Base-by-base conservation (phyloP, 306 rosid species). In the Prunus salicina region DNA sequence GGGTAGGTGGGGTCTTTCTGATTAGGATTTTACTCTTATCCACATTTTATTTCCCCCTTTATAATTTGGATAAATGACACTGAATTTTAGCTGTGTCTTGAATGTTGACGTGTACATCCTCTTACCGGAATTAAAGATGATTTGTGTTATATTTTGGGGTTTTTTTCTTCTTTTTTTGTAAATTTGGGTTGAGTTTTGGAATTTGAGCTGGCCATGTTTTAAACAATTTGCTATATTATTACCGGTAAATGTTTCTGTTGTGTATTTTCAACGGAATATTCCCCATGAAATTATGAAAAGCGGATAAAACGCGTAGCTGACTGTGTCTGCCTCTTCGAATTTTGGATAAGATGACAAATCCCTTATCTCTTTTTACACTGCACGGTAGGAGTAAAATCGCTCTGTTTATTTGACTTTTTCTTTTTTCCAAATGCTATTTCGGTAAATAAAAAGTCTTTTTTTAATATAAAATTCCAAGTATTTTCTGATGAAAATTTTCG, bases 1-100 rank as follows among this genome's bases (percentile, higher is more conserved):
- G 20, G n/a, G 11, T 15, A 2, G 64, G 81, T 34, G 72, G 79
- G 80, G 75, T 64, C 64, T 4, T 57, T 50, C 73, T 66, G 25
- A 74, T 60, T 71, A 41, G 77, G 82, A 76, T 69, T 49, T 58
- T 57, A 58, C 76, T 62, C 64, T 85, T 82, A 85, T 85, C 84
- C 86, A 58, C 46, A 15, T 14, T 20, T 2, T 8, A 19, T 49
- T 62, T 50, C 5, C 38, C 13, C 19, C 1, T 41, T 65, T 34
- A 10, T 20, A 25, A 2, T 69, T 53, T 60, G 51, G 78, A 78
- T 65, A 74, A 22, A 41, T 71, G 64, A 46, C 55, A 55, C 57
- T 49, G 72, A 66, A 38, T 41, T 82, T 38, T 11, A 41, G 64
- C 74, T 60, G 14, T 49, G 71, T 75, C 15, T 28, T 61, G 9